Base-by-base conservation (phyloP, 2,329 filamentous ascomycete genomes). In the Emmonsia crescens region DNA sequence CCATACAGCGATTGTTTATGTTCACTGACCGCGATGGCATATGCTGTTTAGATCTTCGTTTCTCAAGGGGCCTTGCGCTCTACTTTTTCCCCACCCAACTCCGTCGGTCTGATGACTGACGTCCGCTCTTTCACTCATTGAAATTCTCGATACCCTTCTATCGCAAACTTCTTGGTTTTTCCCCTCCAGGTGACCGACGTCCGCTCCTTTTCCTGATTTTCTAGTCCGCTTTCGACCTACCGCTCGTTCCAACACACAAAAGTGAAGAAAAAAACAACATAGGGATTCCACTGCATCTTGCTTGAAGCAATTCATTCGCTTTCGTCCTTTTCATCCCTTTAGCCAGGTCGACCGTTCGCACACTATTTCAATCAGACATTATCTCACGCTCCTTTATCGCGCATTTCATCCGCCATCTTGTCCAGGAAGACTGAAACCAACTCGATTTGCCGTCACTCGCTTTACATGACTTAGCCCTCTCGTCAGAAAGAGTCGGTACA, bases 101-200 rank as follows among this genome's bases (percentile, higher is more conserved):
- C 31, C 24, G 59, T 60, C 48, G 61, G 54, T 46, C 56, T n/a
- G 58, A 56, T 62, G 63, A 64, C 61, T 60, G 60, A 64, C 63
- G 55, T 64, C 63, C 64, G 52, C 59, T 66, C 64, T 14, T 65
- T 66, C 54, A n/a, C 60, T 59, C 40, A 55, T 60, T 60, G 48
- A 56, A 55, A 54, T 31, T 51, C 19, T 33, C 19, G 16, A 48
- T 44, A 54, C 40, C 14, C 5, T 21, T 14, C 33, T 38, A 12
- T 40, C 38, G 36, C 38, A 10, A 9, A 29, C 31, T 29, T 62
- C 56, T 46, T 19, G 6, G 6, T 19, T 61, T 52, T 19, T 12
- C 42, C 52, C 21, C 29, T 33, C 46, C 31, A 48, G 33, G 29
- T 19, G 60, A 54, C 55, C 44, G 55, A 29, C 40, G 29, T 58